A percentile compares a stretch with the other conserved stretches of the same genome.
phyloP scores from a whole-genome alignment of 352 stramenopile species.

The Phytophthora tubulina region DNA sequence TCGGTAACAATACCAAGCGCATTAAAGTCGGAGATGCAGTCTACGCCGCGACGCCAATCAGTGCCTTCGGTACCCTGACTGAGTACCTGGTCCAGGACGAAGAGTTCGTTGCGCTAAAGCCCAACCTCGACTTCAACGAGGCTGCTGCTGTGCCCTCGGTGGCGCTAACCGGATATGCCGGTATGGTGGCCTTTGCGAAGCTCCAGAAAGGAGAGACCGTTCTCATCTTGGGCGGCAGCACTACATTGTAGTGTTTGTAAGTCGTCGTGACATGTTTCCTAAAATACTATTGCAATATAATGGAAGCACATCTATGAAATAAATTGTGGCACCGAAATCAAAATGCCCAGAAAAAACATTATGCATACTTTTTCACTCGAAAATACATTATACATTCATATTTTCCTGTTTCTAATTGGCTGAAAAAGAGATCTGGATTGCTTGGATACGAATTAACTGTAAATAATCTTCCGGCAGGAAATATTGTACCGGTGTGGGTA shows the following conservation, averaged over 20 bases:
- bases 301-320: too few relatives aligned
- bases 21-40: constrained; percentile 44
- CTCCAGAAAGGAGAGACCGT: constrained; percentile 33
- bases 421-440: too few relatives aligned
- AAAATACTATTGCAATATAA: too few relatives aligned
- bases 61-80: constrained; percentile 28
- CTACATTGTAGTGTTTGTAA: background rate
- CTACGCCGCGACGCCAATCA: constrained; percentile 28
- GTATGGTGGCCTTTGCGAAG: constrained; percentile 25
- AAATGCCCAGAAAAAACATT: too few relatives aligned
- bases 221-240: constrained; percentile 62
- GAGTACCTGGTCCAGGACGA: constrained; percentile 43
- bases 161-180: constrained; percentile 39
- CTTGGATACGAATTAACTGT: too few relatives aligned
- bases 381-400: too few relatives aligned
- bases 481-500: too few relatives aligned
- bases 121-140: constrained; percentile 49
- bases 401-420: too few relatives aligned
- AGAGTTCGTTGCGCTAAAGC: constrained; percentile 42
- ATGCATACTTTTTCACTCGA: too few relatives aligned
- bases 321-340: too few relatives aligned
- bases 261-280: too few relatives aligned
- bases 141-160: constrained; percentile 38
- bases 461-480: too few relatives aligned
- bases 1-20: constrained; percentile 35